These are phyloP conservation scores for Fusarium anguioides DNA, from an alignment of 2,329 filamentous ascomycete genomes.

Conservation along the genomic window DNA sequence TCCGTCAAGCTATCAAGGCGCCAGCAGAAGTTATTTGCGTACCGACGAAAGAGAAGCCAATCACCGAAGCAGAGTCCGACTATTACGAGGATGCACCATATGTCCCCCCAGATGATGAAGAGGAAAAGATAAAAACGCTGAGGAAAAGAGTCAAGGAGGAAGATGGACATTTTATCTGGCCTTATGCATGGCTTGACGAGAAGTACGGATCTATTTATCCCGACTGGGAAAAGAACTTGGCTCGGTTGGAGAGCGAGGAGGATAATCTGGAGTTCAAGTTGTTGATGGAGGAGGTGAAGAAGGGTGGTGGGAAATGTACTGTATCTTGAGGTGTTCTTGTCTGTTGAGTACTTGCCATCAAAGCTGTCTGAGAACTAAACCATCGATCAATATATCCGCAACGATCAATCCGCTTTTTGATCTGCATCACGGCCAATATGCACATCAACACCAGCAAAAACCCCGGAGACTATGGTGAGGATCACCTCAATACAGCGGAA, in stretches of 20 bases:
- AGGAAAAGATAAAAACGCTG: neutral
- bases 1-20: neutral
- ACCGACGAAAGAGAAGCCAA: neutral
- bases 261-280: conserved; percentile 10
- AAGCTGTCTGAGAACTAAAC: too few species aligned
- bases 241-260: neutral
- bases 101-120: neutral
- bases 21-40: neutral
- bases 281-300: neutral
- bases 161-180: conserved; percentile 3
- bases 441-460: neutral
- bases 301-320: neutral
- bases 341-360: too few species aligned
- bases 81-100: neutral
- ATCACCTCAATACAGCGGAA: neutral
- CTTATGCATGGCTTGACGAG: neutral
- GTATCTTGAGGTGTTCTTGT: neutral
- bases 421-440: neutral
- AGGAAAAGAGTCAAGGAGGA: neutral
- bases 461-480: too few species aligned
- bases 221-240: neutral
- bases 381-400: too few species aligned
- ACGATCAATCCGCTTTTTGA: too few species aligned
- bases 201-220: neutral
- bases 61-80: neutral